phyloP scores from a whole-genome alignment of 768 basidiomycete species.

The Rhizopogon rudus region DNA sequence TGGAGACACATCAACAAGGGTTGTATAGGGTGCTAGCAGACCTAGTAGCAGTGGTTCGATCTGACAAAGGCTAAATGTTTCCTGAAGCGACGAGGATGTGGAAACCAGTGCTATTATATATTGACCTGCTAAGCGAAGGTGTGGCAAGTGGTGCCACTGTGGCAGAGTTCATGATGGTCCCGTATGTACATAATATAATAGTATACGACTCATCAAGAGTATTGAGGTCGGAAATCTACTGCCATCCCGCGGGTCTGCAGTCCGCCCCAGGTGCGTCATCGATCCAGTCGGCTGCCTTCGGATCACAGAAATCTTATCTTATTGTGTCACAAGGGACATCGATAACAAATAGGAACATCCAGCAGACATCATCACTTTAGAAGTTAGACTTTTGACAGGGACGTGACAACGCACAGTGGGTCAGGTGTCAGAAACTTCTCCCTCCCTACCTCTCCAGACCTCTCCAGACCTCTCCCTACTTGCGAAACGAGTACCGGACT shows the following conservation, averaged over 20 bases:
- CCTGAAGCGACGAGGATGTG: neutral
- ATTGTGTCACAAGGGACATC: conserved; percentile 8
- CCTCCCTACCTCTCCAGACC: too few species aligned
- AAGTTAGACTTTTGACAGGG: neutral
- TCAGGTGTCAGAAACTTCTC: neutral
- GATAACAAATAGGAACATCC: neutral
- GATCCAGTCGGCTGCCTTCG: conserved; percentile 12
- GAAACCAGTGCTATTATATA: conserved; percentile 1
- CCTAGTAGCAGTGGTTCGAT: neutral
- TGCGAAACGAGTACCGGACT: too few species aligned
- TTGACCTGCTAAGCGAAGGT: conserved; percentile 8
- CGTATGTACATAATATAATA: neutral
- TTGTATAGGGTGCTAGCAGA: neutral
- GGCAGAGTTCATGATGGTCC: neutral
- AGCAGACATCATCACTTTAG: too few species aligned
- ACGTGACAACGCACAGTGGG: neutral
- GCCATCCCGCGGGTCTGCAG: conserved; percentile 1
- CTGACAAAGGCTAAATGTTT: neutral
- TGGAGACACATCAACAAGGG: conserved; percentile 25
- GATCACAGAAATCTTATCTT: conserved; percentile 27
- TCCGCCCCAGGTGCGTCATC: conserved; percentile 29
- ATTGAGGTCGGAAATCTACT: neutral
- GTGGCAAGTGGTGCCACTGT: conserved; percentile 6
- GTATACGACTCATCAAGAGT: neutral
- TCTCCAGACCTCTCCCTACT: too few species aligned